These are phyloP conservation scores for Psidium friedrichsthalianum DNA, from an alignment of 345 rosid genomes.

Conservation along the genomic window DNA sequence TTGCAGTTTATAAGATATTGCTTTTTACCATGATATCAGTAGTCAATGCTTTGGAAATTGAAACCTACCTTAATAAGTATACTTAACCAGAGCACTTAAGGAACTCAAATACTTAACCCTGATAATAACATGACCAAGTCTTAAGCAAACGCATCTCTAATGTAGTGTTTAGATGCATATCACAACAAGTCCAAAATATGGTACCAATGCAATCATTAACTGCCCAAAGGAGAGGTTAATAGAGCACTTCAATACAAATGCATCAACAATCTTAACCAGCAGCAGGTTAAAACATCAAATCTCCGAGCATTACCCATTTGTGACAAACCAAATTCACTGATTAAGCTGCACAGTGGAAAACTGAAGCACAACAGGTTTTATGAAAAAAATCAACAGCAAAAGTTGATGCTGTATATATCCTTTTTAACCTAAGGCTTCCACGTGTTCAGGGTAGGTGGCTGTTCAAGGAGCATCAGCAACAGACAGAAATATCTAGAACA, in stretches of 20 bases:
- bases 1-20: background rate
- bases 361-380: background rate
- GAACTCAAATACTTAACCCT: background rate
- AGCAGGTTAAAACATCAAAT: background rate
- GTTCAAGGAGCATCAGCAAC: background rate
- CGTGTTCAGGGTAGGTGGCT: background rate
- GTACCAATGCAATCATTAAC: background rate
- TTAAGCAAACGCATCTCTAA: background rate
- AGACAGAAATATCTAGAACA: background rate
- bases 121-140: background rate
- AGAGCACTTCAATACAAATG: background rate
- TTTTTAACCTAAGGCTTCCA: background rate
- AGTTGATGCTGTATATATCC: background rate
- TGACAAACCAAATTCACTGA: background rate
- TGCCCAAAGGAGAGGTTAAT: background rate
- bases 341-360: background rate
- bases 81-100: background rate
- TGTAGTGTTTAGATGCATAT: background rate
- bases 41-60: background rate
- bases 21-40: background rate
- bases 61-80: background rate
- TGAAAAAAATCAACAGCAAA: background rate
- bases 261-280: background rate
- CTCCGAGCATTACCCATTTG: background rate
- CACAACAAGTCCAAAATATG: background rate